Evolutionary conservation across 1,284 basidiomycete species (phyloP).

Genomic region (Leccinum fallax): DNA sequence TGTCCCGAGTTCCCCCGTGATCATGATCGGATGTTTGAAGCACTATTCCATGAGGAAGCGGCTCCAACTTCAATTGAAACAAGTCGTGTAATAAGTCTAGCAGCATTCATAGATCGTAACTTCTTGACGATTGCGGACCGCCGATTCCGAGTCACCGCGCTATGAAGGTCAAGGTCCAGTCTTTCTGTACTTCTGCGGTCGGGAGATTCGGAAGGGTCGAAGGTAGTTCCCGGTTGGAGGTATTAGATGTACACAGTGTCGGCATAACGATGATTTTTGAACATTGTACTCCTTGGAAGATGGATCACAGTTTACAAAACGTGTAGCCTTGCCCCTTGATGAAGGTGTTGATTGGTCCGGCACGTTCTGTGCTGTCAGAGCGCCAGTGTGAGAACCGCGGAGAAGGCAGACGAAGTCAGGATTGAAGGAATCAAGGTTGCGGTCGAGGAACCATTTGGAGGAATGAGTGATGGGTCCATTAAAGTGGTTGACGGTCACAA

Average conservation of each 20-base stretch:
- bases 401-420: constrained; percentile 81
- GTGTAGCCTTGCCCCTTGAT: constrained; percentile 54
- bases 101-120: background rate
- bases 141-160: too few relatives aligned
- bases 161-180: too few relatives aligned
- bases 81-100: background rate
- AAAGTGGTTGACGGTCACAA: constrained; percentile 94
- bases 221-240: background rate
- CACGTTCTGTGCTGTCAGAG: constrained; percentile 52
- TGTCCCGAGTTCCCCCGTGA: background rate
- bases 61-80: background rate
- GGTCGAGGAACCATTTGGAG: constrained; percentile 85
- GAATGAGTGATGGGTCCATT: constrained; percentile 92
- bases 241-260: background rate
- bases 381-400: too few relatives aligned
- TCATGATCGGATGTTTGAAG: background rate
- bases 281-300: background rate
- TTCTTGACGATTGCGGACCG: too few relatives aligned
- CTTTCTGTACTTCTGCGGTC: background rate
- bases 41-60: too few relatives aligned
- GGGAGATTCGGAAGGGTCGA: background rate
- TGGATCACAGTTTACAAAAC: background rate
- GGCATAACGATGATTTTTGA: background rate
- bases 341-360: constrained; percentile 77
- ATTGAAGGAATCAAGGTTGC: constrained; percentile 88